phyloP scores from a whole-genome alignment of 83 land plant genomes.

The Thuja plicata region DNA sequence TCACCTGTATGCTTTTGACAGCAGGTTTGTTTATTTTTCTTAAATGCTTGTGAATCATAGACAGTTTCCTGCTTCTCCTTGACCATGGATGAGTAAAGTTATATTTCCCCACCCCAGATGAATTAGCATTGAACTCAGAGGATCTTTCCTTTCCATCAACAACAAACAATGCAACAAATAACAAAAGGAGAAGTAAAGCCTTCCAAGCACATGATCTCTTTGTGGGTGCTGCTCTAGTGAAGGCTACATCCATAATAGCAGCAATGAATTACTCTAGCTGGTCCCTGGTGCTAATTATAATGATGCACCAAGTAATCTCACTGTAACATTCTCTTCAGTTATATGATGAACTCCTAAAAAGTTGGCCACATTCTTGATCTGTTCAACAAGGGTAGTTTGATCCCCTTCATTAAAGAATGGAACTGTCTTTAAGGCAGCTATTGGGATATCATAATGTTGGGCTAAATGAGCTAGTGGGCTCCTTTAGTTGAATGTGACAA shows the following conservation, averaged over 20 bases:
- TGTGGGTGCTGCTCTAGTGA: background rate
- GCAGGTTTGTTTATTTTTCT: slow-evolving; percentile 73
- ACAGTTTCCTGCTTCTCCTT: slow-evolving; percentile 42
- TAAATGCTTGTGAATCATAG: slow-evolving; percentile 60
- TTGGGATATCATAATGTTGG: too few species aligned
- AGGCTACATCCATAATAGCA: slow-evolving; percentile 1
- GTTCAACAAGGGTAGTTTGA: too few species aligned
- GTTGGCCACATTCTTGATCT: too few species aligned
- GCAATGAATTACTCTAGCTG: background rate
- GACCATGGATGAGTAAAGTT: background rate
- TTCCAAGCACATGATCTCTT: background rate
- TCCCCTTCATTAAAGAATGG: too few species aligned
- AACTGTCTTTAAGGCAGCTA: too few species aligned
- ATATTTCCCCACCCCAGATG: background rate
- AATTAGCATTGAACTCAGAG: background rate
- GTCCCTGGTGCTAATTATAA: too few species aligned
- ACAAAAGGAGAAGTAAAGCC: background rate
- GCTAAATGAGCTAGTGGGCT: too few species aligned
- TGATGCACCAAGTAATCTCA: too few species aligned
- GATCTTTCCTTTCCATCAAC: background rate
- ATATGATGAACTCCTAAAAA: too few species aligned
- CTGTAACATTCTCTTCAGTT: too few species aligned
- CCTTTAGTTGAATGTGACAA: too few species aligned
- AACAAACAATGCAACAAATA: background rate
- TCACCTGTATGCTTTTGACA: slow-evolving; percentile 60